A percentile compares a stretch with the other conserved stretches of the same genome.
phyloP scores from a whole-genome alignment of 176 grass and related monocot species.

The Triticum urartu region DNA sequence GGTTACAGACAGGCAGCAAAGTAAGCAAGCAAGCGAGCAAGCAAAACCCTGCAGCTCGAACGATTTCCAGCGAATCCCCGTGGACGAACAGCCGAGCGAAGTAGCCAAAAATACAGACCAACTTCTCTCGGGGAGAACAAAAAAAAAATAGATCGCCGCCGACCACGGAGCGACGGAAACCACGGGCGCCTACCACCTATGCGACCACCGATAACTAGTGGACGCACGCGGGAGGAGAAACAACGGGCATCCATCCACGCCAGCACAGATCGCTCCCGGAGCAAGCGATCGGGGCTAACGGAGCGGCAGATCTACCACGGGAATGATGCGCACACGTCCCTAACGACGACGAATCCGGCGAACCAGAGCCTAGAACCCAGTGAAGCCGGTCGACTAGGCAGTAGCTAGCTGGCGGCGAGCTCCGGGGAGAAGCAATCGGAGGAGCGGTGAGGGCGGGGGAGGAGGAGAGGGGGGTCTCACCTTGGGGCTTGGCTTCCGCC shows the following conservation, averaged over 20 bases:
- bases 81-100: background rate
- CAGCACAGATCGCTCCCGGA: too few species aligned
- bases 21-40: too few species aligned
- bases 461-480: background rate
- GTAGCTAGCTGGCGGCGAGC: background rate
- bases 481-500: background rate
- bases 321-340: background rate
- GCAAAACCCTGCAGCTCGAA: background rate
- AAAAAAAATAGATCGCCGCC: too few species aligned
- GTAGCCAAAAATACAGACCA: background rate
- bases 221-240: background rate
- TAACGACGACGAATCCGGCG: background rate
- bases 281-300: background rate
- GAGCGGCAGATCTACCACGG: background rate
- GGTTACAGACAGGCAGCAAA: background rate
- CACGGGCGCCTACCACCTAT: too few species aligned
- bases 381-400: background rate
- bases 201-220: too few species aligned
- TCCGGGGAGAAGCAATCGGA: background rate
- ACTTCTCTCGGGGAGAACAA: fast-evolving
- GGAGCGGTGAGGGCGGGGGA: background rate
- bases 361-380: background rate
- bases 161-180: too few species aligned
- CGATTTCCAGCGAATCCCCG: background rate
- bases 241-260: background rate